Conservation (phyloP, 805 yeast genomes). For the Kazachstania psychrophila region DNA sequence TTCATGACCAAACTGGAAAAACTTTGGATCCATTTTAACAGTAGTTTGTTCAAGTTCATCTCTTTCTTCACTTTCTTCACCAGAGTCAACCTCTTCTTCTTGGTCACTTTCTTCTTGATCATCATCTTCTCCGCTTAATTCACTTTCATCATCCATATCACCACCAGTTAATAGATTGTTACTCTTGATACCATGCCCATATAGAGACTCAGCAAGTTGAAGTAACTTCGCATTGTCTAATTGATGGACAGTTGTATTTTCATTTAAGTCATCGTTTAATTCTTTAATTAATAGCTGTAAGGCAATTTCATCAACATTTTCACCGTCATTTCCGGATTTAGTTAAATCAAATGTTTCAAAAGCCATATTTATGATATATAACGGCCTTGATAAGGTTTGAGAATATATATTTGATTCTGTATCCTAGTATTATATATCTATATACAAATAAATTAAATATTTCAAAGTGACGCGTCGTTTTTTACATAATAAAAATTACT, state of each 20-base stretch:
- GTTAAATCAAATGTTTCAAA: too few relatives aligned
- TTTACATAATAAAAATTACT: too few relatives aligned
- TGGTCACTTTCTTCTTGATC: constrained; percentile 12
- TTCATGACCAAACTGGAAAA: constrained; percentile 20
- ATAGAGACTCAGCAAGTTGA: constrained; percentile 4
- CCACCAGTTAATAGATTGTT: constrained; percentile 7
- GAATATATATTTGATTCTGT: too few relatives aligned
- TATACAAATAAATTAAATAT: too few relatives aligned
- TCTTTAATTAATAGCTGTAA: not conserved
- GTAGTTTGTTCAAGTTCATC: constrained; percentile 42
- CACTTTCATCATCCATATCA: constrained; percentile 8
- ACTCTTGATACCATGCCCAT: constrained; percentile 6
- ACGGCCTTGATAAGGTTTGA: too few relatives aligned
- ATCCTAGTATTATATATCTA: too few relatives aligned
- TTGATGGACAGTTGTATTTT: not conserved
- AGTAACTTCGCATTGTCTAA: constrained; percentile 2
- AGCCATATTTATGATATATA: too few relatives aligned
- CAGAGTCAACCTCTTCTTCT: constrained; percentile 23
- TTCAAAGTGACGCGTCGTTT: too few relatives aligned
- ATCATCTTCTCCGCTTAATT: constrained; percentile 7
- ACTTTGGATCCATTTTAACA: constrained; percentile 8
- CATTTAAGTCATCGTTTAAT: constrained; percentile 1
- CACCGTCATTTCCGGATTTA: not conserved
- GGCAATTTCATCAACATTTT: not conserved
- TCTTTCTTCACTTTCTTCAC: constrained; percentile 19